phyloP scores from a whole-genome alignment of 805 yeast genomes.

The Cyberlindnera galapagoensis region DNA sequence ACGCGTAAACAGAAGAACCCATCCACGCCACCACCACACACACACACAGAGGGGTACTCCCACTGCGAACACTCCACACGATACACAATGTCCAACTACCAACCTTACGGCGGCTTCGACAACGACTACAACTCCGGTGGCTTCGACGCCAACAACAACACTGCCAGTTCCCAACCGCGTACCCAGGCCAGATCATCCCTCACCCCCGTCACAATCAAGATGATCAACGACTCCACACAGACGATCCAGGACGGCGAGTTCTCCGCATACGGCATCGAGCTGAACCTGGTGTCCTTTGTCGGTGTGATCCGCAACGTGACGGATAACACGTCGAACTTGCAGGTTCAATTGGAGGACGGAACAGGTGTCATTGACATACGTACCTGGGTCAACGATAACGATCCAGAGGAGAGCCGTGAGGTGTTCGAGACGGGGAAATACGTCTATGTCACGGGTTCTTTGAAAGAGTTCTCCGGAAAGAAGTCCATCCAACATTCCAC shows the following conservation, averaged over 20 bases:
- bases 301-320: slow-evolving; percentile 66
- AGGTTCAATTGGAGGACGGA: slow-evolving; percentile 68
- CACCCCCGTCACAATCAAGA: slow-evolving; percentile 71
- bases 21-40: no score
- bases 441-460: slow-evolving; percentile 50
- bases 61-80: no score
- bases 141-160: slow-evolving; percentile 24
- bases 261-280: slow-evolving; percentile 49
- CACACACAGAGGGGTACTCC: no score
- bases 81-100: slow-evolving; percentile 23
- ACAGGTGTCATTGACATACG: slow-evolving; percentile 62
- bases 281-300: slow-evolving; percentile 57
- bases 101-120: slow-evolving; percentile 27
- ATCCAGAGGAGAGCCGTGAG: slow-evolving; percentile 27
- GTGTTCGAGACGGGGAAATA: slow-evolving; percentile 44
- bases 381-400: slow-evolving; percentile 50
- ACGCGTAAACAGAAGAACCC: no score
- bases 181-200: slow-evolving; percentile 31
- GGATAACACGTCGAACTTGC: slow-evolving; percentile 49
- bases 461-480: slow-evolving; percentile 56
- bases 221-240: slow-evolving; percentile 56
- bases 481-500: slow-evolving; percentile 60
- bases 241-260: slow-evolving; percentile 63
- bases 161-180: slow-evolving; percentile 28
- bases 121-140: slow-evolving; percentile 29